Percentiles rank a stretch among this genome's conserved stretches.
Evolutionary conservation across 2,329 filamentous ascomycete genomes (phyloP).

Genomic region (Arthrobotrys megalospora): DNA sequence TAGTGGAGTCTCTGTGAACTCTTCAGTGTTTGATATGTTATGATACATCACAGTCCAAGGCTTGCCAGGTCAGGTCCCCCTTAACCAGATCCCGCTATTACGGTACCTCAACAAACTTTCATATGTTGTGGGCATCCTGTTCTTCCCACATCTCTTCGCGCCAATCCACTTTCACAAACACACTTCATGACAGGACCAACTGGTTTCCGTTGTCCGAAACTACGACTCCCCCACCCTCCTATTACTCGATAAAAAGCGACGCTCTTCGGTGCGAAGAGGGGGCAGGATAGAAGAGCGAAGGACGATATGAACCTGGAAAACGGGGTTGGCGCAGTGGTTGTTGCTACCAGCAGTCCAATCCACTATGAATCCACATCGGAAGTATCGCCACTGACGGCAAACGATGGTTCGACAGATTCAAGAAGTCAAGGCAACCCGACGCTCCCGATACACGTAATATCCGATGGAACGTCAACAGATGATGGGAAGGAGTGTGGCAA

Average conservation of each 20-base stretch:
- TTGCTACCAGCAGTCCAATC: neutral
- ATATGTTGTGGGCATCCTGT: conserved; percentile 22
- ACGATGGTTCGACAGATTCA: neutral
- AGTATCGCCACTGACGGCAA: neutral
- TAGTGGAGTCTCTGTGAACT: too few species aligned
- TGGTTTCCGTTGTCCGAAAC: neutral
- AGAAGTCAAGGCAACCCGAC: neutral
- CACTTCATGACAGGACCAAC: neutral
- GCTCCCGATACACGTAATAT: conserved; percentile 8
- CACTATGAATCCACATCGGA: neutral
- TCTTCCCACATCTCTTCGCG: conserved; percentile 15
- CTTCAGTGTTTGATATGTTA: too few species aligned
- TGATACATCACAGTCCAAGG: too few species aligned
- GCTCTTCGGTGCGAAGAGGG: neutral
- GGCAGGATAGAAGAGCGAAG: conserved; percentile 8
- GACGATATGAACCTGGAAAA: conserved; percentile 35
- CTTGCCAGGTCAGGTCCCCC: too few species aligned
- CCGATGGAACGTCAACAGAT: neutral
- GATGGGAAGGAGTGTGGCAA: neutral
- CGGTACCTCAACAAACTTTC: conserved; percentile 20
- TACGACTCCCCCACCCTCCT: neutral
- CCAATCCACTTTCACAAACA: neutral
- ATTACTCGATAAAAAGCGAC: neutral
- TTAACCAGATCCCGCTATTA: neutral
- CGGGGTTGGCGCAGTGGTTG: conserved; percentile 1